Conservation (phyloP, 805 yeast species). For the Yarrowia yakushimensis region DNA sequence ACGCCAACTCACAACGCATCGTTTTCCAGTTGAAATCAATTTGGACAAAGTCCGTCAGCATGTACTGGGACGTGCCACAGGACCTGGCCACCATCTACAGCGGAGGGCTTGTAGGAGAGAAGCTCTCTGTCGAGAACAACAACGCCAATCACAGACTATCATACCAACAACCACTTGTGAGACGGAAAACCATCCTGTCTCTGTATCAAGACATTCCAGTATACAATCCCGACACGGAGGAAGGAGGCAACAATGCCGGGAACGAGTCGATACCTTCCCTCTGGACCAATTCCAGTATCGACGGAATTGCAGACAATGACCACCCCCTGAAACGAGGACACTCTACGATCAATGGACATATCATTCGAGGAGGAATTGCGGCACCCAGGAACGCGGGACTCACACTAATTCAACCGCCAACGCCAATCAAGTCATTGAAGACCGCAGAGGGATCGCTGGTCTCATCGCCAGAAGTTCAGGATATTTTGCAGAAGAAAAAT, state of each 20-base stretch:
- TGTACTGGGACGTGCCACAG: constrained; percentile 36
- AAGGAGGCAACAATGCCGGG: background rate
- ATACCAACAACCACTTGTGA: background rate
- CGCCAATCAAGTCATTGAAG: constrained; percentile 1
- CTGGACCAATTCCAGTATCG: constrained; percentile 18
- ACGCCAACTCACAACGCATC: constrained; percentile 38
- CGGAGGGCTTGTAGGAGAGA: constrained; percentile 35
- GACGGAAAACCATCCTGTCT: constrained; percentile 30
- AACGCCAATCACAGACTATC: background rate
- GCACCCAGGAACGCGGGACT: constrained; percentile 15
- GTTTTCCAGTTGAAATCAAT: constrained; percentile 47
- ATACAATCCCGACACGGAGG: background rate
- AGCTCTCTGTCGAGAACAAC: background rate
- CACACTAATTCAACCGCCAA: constrained; percentile 10
- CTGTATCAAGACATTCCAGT: constrained; percentile 27
- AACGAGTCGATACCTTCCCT: constrained; percentile 18
- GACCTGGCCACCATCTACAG: constrained; percentile 35
- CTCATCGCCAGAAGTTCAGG: constrained; percentile 1
- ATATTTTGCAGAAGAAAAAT: constrained; percentile 7
- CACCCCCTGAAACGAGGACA: constrained; percentile 13
- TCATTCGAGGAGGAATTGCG: constrained; percentile 20
- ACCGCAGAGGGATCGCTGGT: constrained; percentile 7
- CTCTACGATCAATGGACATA: constrained; percentile 16
- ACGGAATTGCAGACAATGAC: constrained; percentile 11
- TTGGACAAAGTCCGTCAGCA: constrained; percentile 45